Evolutionary conservation across 306 rosid genomes (phyloP).

Genomic region (Castanea mollissima): DNA sequence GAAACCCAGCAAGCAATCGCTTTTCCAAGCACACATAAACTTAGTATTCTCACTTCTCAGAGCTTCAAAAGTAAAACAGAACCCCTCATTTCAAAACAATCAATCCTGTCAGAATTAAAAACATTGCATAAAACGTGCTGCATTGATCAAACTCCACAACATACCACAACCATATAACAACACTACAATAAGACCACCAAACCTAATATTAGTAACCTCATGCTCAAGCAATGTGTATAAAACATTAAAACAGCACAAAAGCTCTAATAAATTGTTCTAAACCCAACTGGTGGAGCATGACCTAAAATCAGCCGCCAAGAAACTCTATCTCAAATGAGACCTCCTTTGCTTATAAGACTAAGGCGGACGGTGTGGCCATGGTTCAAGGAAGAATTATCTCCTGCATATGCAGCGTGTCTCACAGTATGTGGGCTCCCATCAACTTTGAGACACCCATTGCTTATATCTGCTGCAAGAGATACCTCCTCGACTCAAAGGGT

Average conservation of each 20-base stretch:
- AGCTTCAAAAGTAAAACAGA: neutral
- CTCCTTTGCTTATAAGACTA: no score
- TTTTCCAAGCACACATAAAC: conserved; percentile 26
- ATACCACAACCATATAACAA: neutral
- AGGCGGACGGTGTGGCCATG: no score
- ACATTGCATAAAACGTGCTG: neutral
- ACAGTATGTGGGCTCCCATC: no score
- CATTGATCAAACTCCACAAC: neutral
- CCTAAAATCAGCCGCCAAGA: neutral
- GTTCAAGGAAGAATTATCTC: no score
- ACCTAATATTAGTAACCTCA: neutral
- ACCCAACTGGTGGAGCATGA: neutral
- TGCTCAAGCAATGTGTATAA: neutral
- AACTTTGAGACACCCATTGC: no score
- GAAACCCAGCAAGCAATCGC: conserved; percentile 3
- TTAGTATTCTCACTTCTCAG: neutral
- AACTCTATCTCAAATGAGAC: no score
- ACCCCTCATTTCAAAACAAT: neutral
- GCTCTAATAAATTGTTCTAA: neutral
- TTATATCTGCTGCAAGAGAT: no score
- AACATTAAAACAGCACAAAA: neutral
- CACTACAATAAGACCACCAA: neutral
- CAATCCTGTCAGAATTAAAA: neutral
- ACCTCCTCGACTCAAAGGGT: no score
- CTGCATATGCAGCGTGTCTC: no score